These are phyloP conservation scores for Anthracocystis walkeri DNA, from an alignment of 1,284 basidiomycete species.

Conservation along the genomic window DNA sequence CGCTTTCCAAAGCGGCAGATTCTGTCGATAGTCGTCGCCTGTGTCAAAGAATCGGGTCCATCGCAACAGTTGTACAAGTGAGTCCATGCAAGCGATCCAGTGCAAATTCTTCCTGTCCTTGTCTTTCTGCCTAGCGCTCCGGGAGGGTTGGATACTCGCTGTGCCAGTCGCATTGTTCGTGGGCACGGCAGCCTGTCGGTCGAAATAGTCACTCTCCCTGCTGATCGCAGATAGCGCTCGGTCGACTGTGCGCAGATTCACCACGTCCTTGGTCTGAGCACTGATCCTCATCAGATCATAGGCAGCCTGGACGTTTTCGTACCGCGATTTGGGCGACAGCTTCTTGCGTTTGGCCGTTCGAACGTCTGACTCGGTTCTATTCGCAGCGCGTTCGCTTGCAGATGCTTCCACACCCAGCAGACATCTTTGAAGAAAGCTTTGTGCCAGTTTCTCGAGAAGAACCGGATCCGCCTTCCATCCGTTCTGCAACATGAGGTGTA, in stretches of 20 bases:
- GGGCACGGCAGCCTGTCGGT: not conserved
- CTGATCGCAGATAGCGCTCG: slow-evolving; percentile 21
- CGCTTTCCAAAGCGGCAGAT: slow-evolving; percentile 34
- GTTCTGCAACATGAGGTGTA: slow-evolving; percentile 5
- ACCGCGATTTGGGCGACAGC: slow-evolving; percentile 1
- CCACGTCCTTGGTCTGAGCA: slow-evolving; percentile 15
- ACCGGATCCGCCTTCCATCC: slow-evolving; percentile 23
- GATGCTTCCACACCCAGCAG: not conserved
- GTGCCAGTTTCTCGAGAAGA: slow-evolving; percentile 28
- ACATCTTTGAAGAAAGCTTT: slow-evolving; percentile 15
- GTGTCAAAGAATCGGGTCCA: slow-evolving; percentile 44
- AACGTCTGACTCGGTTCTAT: not conserved
- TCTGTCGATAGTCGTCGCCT: slow-evolving; percentile 29
- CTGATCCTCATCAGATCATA: slow-evolving; percentile 21
- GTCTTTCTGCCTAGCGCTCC: not conserved
- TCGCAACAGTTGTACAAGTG: slow-evolving; percentile 32
- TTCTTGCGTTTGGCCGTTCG: not conserved
- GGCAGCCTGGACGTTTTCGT: slow-evolving; percentile 17
- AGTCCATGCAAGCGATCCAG: slow-evolving; percentile 29
- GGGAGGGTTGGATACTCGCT: not conserved
- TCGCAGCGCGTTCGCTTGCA: not conserved
- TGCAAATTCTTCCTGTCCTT: slow-evolving; percentile 13
- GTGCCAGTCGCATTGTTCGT: not conserved
- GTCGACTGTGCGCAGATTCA: slow-evolving; percentile 32
- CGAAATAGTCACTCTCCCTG: not conserved